Conservation (phyloP, 2,329 filamentous ascomycete species). For the Nakataea oryzae region DNA sequence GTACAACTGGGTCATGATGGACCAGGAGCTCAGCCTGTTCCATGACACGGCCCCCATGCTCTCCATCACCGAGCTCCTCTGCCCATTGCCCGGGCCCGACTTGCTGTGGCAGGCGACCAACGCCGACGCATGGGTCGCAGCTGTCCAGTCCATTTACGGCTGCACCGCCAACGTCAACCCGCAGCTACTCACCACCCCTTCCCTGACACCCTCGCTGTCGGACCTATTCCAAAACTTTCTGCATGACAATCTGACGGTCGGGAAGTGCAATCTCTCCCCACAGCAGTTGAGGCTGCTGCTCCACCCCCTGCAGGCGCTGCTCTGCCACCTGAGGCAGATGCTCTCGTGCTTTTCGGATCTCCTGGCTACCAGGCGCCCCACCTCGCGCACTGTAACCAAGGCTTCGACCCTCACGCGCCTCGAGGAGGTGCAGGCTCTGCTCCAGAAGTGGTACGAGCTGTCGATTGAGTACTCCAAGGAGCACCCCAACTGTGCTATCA, state of each 20-base stretch:
- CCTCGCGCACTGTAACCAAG: constrained; percentile 40
- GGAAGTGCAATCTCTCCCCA: constrained; percentile 32
- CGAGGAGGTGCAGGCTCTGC: constrained; percentile 52
- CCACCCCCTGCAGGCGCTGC: constrained; percentile 55
- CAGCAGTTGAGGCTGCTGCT: constrained; percentile 56
- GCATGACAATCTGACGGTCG: constrained; percentile 46
- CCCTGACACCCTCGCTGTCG: constrained; percentile 45
- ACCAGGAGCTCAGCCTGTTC: constrained; percentile 61
- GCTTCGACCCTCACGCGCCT: constrained; percentile 49
- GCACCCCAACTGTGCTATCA: constrained; percentile 48
- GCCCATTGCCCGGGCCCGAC: constrained; percentile 53
- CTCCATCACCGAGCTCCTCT: constrained; percentile 53
- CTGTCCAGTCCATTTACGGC: constrained; percentile 49
- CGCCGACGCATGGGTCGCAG: constrained; percentile 46
- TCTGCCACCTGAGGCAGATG: constrained; percentile 55
- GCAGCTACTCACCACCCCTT: constrained; percentile 37
- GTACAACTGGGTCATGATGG: constrained; percentile 68
- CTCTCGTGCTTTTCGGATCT: constrained; percentile 54
- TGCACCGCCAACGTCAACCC: constrained; percentile 37
- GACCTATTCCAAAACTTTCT: constrained; percentile 60
- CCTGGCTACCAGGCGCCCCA: constrained; percentile 27
- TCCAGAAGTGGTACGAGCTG: constrained; percentile 60
- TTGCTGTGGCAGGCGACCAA: constrained; percentile 51
- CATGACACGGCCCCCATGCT: constrained; percentile 53
- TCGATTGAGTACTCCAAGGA: constrained; percentile 42